Evolutionary conservation across 75 land plant genomes (phyloP).

Genomic region (Ceratopteris richardii): DNA sequence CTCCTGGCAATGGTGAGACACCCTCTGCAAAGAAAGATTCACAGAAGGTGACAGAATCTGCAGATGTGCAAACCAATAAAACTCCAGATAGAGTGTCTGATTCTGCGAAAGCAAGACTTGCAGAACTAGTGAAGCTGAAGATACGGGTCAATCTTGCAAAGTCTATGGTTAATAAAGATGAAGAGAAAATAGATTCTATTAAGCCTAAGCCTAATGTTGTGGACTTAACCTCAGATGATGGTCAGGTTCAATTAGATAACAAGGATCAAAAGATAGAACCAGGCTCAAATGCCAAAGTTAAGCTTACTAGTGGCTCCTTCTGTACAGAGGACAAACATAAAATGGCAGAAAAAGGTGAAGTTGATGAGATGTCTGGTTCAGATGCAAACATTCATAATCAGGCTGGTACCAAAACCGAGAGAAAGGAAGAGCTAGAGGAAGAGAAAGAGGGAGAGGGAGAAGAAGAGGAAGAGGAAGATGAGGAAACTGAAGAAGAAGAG

Average conservation of each 20-base stretch:
- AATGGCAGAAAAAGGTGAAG: too few species aligned
- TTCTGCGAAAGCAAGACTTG: background rate
- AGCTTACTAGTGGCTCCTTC: too few species aligned
- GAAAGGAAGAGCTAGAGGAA: background rate
- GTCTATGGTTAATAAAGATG: background rate
- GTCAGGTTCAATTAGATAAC: constrained; percentile 6
- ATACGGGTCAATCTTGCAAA: background rate
- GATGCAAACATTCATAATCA: too few species aligned
- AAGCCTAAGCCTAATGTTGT: constrained; percentile 37
- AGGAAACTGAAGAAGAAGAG: background rate
- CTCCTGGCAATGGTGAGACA: constrained; percentile 23
- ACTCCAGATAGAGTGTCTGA: background rate
- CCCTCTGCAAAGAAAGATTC: constrained; percentile 6
- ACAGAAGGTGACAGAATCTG: background rate
- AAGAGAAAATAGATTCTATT: constrained; percentile 32
- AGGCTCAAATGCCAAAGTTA: background rate
- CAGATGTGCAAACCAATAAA: constrained; percentile 1
- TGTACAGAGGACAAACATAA: too few species aligned
- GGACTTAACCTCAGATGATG: constrained; percentile 13
- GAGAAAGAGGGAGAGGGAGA: too few species aligned
- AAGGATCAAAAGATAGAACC: background rate
- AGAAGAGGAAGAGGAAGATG: constrained; percentile 8
- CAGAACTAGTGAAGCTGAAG: background rate
- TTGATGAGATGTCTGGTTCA: background rate
- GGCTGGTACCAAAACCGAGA: constrained; percentile 1